Evolutionary conservation across 306 rosid species (phyloP).

Genomic region (Trifolium pratense): DNA sequence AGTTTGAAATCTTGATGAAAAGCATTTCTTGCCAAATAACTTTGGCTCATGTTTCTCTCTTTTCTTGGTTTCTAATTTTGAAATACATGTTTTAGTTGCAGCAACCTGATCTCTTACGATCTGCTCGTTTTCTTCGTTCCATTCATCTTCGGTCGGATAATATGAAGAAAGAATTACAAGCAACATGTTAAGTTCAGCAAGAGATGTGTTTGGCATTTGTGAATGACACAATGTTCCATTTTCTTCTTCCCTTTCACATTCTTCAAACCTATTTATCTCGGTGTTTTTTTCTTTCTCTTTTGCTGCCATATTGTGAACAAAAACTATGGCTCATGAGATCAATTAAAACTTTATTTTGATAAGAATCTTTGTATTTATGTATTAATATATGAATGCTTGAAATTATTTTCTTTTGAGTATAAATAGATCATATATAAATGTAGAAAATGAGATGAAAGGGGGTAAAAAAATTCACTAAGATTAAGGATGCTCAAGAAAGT

Average conservation of each 20-base stretch:
- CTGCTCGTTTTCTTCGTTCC: background rate
- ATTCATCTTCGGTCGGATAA: conserved; percentile 35
- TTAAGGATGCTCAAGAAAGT: conserved; percentile 15
- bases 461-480: background rate
- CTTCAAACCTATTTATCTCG: conserved; percentile 24
- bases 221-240: conserved; percentile 4
- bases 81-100: conserved; percentile 29
- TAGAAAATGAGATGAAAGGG: background rate
- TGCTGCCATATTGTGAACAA: conserved; percentile 38
- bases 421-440: conserved; percentile 30
- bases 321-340: conserved; percentile 17
- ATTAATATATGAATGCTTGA: background rate
- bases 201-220: conserved; percentile 31
- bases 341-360: conserved; percentile 19
- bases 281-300: conserved; percentile 19
- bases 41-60: conserved; percentile 42
- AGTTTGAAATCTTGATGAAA: conserved; percentile 45
- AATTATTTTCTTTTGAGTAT: background rate
- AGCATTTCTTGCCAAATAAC: conserved; percentile 31
- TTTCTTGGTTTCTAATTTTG: conserved; percentile 33
- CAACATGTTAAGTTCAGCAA: conserved; percentile 56
- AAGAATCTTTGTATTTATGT: conserved; percentile 1
- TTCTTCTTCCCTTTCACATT: conserved; percentile 34
- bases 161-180: conserved; percentile 54
- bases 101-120: conserved; percentile 9